These are phyloP conservation scores for Arbutus unedo DNA, from an alignment of 148 eudicot genomes.

Conservation along the genomic window DNA sequence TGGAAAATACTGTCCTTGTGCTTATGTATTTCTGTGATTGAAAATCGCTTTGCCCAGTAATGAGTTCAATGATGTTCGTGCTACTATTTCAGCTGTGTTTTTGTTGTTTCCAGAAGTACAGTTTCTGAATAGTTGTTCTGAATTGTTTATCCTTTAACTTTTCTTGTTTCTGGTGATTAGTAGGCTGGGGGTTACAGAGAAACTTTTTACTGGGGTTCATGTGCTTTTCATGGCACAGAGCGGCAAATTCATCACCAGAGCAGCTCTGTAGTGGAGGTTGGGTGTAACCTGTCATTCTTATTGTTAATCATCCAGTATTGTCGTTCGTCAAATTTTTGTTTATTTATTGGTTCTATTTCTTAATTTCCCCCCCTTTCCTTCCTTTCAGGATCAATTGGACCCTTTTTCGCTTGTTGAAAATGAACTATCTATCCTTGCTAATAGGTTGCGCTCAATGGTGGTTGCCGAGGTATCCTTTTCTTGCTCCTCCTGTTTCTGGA, in stretches of 20 bases:
- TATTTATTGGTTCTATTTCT: neutral
- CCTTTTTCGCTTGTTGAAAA: slow-evolving; percentile 90
- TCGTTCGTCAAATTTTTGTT: neutral
- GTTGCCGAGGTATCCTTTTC: slow-evolving; percentile 61
- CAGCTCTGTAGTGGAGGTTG: slow-evolving; percentile 65
- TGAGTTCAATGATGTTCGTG: neutral
- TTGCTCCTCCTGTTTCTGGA: slow-evolving; percentile 1
- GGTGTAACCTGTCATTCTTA: slow-evolving; percentile 22
- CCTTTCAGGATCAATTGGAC: slow-evolving; percentile 68
- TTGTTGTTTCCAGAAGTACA: neutral
- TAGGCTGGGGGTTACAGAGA: slow-evolving; percentile 62
- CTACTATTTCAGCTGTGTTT: neutral
- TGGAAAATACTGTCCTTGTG: neutral
- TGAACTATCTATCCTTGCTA: slow-evolving; percentile 62
- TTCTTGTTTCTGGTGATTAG: slow-evolving; percentile 57
- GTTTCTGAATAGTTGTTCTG: slow-evolving; percentile 3
- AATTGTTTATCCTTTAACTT: slow-evolving; percentile 23
- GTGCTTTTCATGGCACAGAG: slow-evolving; percentile 33
- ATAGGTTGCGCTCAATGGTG: slow-evolving; percentile 83
- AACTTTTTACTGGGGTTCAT: slow-evolving; percentile 36
- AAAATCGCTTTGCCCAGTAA: neutral
- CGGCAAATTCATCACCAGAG: slow-evolving; percentile 51
- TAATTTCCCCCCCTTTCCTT: neutral
- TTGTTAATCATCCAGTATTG: neutral
- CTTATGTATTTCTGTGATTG: neutral